These are phyloP conservation scores for Sungouiozyma ichnusensis DNA, from an alignment of 805 yeast species.

Conservation along the genomic window DNA sequence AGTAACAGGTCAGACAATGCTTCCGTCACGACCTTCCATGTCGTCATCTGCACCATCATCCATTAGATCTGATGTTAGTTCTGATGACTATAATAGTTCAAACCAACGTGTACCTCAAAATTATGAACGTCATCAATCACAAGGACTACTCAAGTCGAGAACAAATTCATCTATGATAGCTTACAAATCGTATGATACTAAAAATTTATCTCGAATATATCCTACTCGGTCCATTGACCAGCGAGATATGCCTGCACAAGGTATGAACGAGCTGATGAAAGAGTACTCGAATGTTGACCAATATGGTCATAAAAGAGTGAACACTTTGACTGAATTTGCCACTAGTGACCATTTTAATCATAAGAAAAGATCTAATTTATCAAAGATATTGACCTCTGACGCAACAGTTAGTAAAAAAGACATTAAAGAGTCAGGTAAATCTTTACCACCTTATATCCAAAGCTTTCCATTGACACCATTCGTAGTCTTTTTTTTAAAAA, in stretches of 20 bases:
- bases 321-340: slow-evolving; percentile 4
- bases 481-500: slow-evolving; percentile 33
- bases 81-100: not conserved
- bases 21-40: not conserved
- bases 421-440: slow-evolving; percentile 23
- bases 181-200: not conserved
- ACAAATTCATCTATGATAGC: not conserved
- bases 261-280: slow-evolving; percentile 36
- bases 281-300: slow-evolving; percentile 34
- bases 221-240: slow-evolving; percentile 19
- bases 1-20: no score
- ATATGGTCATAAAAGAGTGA: slow-evolving; percentile 21
- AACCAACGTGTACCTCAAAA: not conserved
- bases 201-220: not conserved
- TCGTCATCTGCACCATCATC: not conserved
- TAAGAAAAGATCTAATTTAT: slow-evolving; percentile 17
- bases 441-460: slow-evolving; percentile 19
- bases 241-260: slow-evolving; percentile 33
- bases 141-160: not conserved
- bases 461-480: slow-evolving; percentile 23
- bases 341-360: slow-evolving; percentile 3
- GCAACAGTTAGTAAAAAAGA: slow-evolving; percentile 25
- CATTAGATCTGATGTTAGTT: not conserved
- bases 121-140: not conserved
- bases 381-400: slow-evolving; percentile 28